These are phyloP conservation scores for Psilocybe tampanensis DNA, from an alignment of 768 basidiomycete genomes.

Conservation along the genomic window DNA sequence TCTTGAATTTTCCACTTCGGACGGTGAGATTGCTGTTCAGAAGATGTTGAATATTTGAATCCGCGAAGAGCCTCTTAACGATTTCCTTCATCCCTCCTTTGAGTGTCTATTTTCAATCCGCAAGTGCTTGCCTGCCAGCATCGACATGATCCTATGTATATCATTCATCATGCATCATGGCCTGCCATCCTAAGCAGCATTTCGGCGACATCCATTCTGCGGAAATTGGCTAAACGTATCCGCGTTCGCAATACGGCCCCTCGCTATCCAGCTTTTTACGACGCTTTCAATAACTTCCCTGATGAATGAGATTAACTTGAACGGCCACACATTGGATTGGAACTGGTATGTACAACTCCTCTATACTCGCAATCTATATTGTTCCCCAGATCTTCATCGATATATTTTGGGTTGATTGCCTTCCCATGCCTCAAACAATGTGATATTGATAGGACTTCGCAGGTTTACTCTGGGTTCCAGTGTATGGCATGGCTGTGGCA, in stretches of 20 bases:
- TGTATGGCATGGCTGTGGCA: not conserved
- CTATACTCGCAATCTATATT: not conserved
- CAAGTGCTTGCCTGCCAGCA: too few species aligned
- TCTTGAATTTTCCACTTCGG: too few species aligned
- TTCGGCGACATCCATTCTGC: not conserved
- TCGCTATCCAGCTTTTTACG: too few species aligned
- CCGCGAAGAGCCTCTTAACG: slow-evolving; percentile 25
- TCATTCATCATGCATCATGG: too few species aligned
- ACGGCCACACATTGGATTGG: too few species aligned
- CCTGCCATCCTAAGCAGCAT: not conserved
- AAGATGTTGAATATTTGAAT: slow-evolving; percentile 32
- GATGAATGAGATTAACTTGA: not conserved
- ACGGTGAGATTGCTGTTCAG: slow-evolving; percentile 18
- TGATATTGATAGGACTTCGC: not conserved
- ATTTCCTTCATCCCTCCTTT: slow-evolving; percentile 21
- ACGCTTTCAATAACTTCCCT: not conserved
- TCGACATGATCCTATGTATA: too few species aligned
- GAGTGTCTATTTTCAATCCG: too few species aligned
- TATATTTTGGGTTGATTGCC: not conserved
- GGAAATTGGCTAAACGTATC: not conserved
- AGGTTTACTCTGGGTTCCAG: not conserved
- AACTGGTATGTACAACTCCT: not conserved
- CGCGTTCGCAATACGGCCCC: not conserved
- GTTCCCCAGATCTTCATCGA: not conserved
- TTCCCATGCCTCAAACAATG: not conserved